Conservation (phyloP, 306 rosid species). For the Potentilla sterilis region DNA sequence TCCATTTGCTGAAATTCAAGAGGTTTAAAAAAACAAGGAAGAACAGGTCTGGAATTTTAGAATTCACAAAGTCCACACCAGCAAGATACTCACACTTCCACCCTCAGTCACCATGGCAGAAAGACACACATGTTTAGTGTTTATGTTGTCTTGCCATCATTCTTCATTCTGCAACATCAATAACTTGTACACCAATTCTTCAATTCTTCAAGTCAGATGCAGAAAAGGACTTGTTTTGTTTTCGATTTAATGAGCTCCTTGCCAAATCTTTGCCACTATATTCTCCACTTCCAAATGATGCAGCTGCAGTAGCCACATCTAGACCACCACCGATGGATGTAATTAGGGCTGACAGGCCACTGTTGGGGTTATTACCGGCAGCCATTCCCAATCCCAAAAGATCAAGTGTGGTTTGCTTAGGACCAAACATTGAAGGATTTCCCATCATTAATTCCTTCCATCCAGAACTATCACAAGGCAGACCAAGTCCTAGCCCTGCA, state of each 20-base stretch:
- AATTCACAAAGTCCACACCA: conserved; percentile 21
- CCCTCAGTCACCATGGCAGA: conserved; percentile 18
- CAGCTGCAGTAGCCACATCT: conserved; percentile 53
- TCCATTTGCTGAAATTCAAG: conserved; percentile 8
- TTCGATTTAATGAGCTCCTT: too few species aligned
- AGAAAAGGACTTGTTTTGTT: too few species aligned
- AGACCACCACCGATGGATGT: conserved; percentile 70
- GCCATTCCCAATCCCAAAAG: conserved; percentile 95
- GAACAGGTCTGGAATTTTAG: conserved; percentile 19
- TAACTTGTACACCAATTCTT: too few species aligned
- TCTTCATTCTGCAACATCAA: too few species aligned
- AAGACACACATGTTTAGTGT: too few species aligned
- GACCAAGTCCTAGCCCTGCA: conserved; percentile 75
- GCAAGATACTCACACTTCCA: neutral
- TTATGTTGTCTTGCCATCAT: too few species aligned
- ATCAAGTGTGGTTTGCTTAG: conserved; percentile 88
- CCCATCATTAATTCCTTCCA: conserved; percentile 80
- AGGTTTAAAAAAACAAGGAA: conserved; percentile 2
- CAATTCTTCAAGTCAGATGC: too few species aligned
- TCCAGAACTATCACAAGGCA: conserved; percentile 66
- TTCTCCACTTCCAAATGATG: conserved; percentile 64
- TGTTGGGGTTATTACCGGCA: conserved; percentile 56
- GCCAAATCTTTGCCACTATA: too few species aligned
- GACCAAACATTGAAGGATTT: conserved; percentile 69
- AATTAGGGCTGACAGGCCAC: conserved; percentile 68